phyloP scores from a whole-genome alignment of 176 grass and related monocot genomes.

The Saccharum officinarum region DNA sequence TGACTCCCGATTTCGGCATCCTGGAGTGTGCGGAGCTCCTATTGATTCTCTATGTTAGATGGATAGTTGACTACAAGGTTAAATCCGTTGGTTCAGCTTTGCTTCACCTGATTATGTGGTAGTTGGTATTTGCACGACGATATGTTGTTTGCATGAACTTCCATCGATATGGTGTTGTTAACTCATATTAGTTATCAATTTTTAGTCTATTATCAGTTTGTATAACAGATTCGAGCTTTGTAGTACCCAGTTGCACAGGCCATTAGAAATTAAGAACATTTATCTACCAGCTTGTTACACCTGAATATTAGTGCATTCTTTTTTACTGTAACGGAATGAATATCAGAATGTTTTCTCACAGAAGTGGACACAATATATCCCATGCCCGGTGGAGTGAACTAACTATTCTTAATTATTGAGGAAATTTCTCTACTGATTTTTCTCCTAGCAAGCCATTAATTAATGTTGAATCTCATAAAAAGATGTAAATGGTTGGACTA shows the following conservation, averaged over 20 bases:
- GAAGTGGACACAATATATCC: not conserved
- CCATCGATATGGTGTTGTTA: not conserved
- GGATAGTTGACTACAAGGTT: not conserved
- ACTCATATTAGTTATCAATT: not conserved
- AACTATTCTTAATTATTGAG: not conserved
- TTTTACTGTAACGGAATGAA: not conserved
- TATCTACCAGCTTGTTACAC: not conserved
- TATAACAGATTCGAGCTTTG: not conserved
- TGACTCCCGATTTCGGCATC: constrained; percentile 29
- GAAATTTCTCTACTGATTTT: not conserved
- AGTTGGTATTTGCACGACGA: not conserved
- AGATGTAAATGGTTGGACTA: not conserved
- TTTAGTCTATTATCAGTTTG: not conserved
- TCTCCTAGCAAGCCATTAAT: not conserved
- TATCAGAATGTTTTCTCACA: not conserved
- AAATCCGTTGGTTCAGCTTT: not conserved
- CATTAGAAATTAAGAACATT: not conserved
- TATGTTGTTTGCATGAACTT: not conserved
- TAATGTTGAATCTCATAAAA: not conserved
- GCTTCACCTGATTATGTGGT: not conserved
- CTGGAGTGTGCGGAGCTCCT: not conserved
- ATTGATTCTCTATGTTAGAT: not conserved
- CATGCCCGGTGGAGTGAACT: not conserved
- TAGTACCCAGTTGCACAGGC: not conserved
- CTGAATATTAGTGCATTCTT: not conserved